Percentiles rank a stretch among this genome's conserved stretches.
Conservation (phyloP, 441 rosid genomes). For the Pelargonium myrrhifolium region DNA sequence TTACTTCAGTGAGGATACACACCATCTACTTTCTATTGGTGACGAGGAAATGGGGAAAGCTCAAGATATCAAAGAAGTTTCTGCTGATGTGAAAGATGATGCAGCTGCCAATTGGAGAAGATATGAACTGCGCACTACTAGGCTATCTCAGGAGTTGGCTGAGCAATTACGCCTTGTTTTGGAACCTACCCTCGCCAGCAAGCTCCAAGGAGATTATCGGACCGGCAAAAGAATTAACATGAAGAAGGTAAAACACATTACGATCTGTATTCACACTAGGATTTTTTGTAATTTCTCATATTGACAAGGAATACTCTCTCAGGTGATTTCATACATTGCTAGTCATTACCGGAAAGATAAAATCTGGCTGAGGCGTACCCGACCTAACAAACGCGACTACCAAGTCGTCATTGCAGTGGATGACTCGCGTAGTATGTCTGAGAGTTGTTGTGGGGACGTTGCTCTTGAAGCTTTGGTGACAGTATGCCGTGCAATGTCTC, state of each 20-base stretch:
- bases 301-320: constrained; percentile 15
- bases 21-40: constrained; percentile 39
- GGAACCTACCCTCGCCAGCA: constrained; percentile 94
- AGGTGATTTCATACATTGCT: constrained; percentile 92
- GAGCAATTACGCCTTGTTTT: constrained; percentile 91
- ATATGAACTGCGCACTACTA: constrained; percentile 69
- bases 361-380: constrained; percentile 93
- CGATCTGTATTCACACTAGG: neutral
- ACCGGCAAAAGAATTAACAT: constrained; percentile 97
- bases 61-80: constrained; percentile 38
- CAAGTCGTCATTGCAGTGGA: constrained; percentile 93
- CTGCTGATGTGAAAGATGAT: constrained; percentile 35
- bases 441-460: constrained; percentile 73
- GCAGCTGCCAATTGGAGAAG: constrained; percentile 69
- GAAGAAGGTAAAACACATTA: constrained; percentile 57
- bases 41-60: constrained; percentile 38
- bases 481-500: constrained; percentile 92
- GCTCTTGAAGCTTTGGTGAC: constrained; percentile 93
- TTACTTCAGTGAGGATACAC: constrained; percentile 35
- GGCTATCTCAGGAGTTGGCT: constrained; percentile 87
- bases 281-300: neutral
- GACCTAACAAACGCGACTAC: constrained; percentile 93
- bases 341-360: constrained; percentile 93
- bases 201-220: constrained; percentile 93
- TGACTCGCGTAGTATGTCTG: constrained; percentile 95